These are phyloP conservation scores for Lactarius akahatsu DNA, from an alignment of 768 basidiomycete species.

Conservation along the genomic window DNA sequence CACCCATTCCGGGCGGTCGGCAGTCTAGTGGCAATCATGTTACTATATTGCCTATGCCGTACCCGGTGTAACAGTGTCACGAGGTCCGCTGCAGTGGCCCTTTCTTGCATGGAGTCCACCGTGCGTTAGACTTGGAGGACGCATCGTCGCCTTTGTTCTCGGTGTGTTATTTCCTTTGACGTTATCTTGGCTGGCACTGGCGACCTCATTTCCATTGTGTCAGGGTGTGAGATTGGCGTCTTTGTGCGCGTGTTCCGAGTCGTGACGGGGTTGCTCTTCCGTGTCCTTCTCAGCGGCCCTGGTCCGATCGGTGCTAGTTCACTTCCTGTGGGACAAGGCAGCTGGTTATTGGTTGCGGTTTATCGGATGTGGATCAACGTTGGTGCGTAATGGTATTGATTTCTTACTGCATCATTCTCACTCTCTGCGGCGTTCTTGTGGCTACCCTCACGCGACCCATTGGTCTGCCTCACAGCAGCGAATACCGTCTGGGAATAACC, in stretches of 20 bases:
- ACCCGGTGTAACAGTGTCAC: slow-evolving; percentile 31
- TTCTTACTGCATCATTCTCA: too few relatives aligned
- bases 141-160: slow-evolving; percentile 79
- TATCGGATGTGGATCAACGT: slow-evolving; percentile 69
- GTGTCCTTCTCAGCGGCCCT: slow-evolving; percentile 47
- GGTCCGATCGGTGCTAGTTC: slow-evolving; percentile 52
- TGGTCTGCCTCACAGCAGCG: slow-evolving; percentile 42
- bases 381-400: too few relatives aligned
- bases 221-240: slow-evolving; percentile 84
- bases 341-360: slow-evolving; percentile 73
- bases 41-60: not conserved
- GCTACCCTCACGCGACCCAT: slow-evolving; percentile 64
- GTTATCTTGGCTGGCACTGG: not conserved
- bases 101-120: slow-evolving; percentile 50
- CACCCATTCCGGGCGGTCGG: not conserved
- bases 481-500: slow-evolving; percentile 86
- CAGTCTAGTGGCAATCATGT: not conserved
- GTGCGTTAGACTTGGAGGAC: slow-evolving; percentile 67
- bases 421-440: too few relatives aligned
- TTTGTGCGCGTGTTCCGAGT: slow-evolving; percentile 81
- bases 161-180: slow-evolving; percentile 44
- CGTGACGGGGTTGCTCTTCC: slow-evolving; percentile 57
- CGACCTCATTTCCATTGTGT: not conserved
- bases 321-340: slow-evolving; percentile 62
- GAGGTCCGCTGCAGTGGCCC: slow-evolving; percentile 28